Evolutionary conservation across 2,329 filamentous ascomycete genomes (phyloP).

Genomic region (Grosmannia penicillata): DNA sequence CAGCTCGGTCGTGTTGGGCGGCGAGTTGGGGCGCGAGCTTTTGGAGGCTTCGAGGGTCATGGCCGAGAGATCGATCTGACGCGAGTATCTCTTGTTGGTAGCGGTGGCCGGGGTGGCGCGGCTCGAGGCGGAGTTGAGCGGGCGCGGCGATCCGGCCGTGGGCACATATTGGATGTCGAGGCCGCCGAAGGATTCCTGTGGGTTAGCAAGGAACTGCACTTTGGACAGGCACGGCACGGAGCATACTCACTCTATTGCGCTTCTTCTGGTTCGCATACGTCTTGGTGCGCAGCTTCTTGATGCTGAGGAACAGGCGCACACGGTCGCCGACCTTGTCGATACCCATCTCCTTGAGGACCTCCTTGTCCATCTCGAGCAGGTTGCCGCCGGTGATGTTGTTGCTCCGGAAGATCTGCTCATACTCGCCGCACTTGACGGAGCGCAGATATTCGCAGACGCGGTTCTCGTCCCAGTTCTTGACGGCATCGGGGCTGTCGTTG

Average conservation of each 20-base stretch:
- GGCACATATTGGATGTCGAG: slow-evolving; percentile 53
- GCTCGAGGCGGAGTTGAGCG: slow-evolving; percentile 36
- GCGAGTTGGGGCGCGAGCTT: slow-evolving; percentile 64
- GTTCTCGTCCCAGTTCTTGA: slow-evolving; percentile 82
- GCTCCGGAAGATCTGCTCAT: slow-evolving; percentile 68
- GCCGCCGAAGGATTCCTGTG: slow-evolving; percentile 67
- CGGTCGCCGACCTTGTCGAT: slow-evolving; percentile 96
- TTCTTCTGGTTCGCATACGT: slow-evolving; percentile 66
- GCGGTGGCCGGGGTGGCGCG: slow-evolving; percentile 27
- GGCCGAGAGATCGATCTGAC: slow-evolving; percentile 36
- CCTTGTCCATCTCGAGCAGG: slow-evolving; percentile 90
- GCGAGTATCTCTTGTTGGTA: slow-evolving; percentile 49
- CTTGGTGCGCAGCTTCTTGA: slow-evolving; percentile 69
- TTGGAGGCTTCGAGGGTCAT: slow-evolving; percentile 38
- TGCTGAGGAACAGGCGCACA: slow-evolving; percentile 75
- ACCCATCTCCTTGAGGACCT: slow-evolving; percentile 91
- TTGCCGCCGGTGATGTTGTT: slow-evolving; percentile 98
- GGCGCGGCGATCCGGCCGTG: slow-evolving; percentile 50
- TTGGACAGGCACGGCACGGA: neutral
- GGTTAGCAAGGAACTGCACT: neutral
- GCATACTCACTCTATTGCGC: slow-evolving; percentile 55
- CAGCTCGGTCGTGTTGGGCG: slow-evolving; percentile 30
- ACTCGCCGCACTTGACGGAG: slow-evolving; percentile 85
- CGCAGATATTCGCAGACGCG: slow-evolving; percentile 82
- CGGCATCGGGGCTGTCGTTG: slow-evolving; percentile 57